These are phyloP conservation scores for Pulicaria dysenterica DNA, from an alignment of 129 eudicot species.

Conservation along the genomic window DNA sequence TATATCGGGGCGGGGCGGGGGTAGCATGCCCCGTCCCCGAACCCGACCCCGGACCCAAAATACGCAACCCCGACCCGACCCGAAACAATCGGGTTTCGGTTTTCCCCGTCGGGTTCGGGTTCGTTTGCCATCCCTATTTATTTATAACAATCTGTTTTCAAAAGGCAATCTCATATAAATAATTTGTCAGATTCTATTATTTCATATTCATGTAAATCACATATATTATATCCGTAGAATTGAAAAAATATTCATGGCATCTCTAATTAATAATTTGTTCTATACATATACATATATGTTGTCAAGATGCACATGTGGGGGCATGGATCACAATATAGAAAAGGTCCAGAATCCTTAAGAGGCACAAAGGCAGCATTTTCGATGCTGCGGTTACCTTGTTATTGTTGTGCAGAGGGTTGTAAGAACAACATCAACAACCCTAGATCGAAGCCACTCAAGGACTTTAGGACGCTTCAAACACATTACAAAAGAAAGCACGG, in stretches of 20 bases:
- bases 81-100: too few species aligned
- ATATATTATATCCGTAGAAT: background rate
- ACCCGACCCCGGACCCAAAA: too few species aligned
- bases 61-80: too few species aligned
- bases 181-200: background rate
- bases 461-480: conserved; percentile 82
- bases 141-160: too few species aligned
- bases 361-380: conserved; percentile 72
- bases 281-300: background rate
- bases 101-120: too few species aligned
- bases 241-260: background rate
- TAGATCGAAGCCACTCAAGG: conserved; percentile 85
- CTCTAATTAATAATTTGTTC: background rate
- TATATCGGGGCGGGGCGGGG: too few species aligned
- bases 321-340: conserved; percentile 86
- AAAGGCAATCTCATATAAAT: background rate
- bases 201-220: too few species aligned
- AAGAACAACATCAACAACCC: conserved; percentile 88
- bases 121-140: too few species aligned
- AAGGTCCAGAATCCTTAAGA: conserved; percentile 82
- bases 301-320: conserved; percentile 98
- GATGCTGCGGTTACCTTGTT: conserved; percentile 72
- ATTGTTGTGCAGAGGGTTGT: conserved; percentile 93
- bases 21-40: too few species aligned
- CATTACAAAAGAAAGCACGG: conserved; percentile 96